These are phyloP conservation scores for Tolypocladium guangdongense DNA, from an alignment of 2,329 filamentous ascomycete species.

Conservation along the genomic window DNA sequence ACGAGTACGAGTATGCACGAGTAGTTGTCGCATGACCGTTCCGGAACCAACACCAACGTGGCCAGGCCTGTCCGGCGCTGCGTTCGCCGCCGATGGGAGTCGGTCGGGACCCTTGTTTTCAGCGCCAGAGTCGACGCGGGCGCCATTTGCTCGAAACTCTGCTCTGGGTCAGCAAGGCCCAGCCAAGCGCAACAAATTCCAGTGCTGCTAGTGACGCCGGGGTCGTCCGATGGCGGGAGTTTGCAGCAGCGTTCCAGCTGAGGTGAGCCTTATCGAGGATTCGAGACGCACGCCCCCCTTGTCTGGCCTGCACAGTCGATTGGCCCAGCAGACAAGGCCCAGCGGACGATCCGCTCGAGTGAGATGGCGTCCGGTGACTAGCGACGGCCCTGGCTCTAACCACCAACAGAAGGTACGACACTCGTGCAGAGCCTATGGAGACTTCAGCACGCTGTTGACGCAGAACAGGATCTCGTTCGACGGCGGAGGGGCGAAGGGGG, in stretches of 20 bases:
- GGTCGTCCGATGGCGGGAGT: background rate
- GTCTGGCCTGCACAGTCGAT: background rate
- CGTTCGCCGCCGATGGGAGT: background rate
- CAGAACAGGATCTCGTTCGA: background rate
- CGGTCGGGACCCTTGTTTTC: background rate
- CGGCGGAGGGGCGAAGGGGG: background rate
- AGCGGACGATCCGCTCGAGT: background rate
- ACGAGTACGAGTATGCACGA: too few relatives aligned
- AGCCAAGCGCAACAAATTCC: background rate
- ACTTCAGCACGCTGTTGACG: background rate
- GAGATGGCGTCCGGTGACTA: background rate
- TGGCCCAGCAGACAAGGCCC: background rate
- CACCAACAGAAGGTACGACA: background rate
- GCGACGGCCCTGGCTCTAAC: background rate
- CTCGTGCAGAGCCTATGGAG: background rate
- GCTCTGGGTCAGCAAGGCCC: background rate
- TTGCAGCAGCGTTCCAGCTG: conserved; percentile 19
- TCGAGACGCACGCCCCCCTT: conserved; percentile 6
- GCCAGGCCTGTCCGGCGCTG: background rate
- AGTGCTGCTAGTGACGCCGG: background rate
- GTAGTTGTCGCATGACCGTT: background rate
- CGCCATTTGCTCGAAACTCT: background rate
- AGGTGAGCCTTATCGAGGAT: conserved; percentile 26
- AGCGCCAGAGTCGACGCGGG: background rate
- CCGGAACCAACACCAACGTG: background rate